Evolutionary conservation across 2,329 filamentous ascomycete species (phyloP).

Genomic region (Exophiala calicioides): DNA sequence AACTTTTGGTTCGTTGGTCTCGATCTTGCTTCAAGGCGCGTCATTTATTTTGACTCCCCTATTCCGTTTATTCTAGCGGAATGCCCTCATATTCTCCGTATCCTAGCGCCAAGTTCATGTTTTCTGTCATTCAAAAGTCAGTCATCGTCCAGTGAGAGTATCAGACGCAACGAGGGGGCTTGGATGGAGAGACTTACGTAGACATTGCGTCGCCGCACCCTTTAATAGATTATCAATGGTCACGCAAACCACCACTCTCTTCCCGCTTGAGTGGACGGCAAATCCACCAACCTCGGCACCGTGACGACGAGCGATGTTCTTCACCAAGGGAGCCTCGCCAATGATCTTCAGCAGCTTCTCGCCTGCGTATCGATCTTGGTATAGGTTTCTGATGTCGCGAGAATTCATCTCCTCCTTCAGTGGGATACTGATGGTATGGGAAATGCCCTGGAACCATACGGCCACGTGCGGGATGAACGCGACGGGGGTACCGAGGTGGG

Average conservation of each 20-base stretch:
- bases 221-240: conserved; percentile 94
- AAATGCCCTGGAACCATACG: conserved; percentile 96
- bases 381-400: conserved; percentile 88
- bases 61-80: conserved; percentile 53
- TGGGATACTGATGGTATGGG: conserved; percentile 87
- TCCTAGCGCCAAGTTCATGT: conserved; percentile 90
- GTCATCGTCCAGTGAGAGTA: conserved; percentile 12
- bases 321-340: conserved; percentile 83
- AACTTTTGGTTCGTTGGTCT: not conserved
- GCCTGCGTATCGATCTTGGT: conserved; percentile 93
- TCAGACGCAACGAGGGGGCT: not conserved
- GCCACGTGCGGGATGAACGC: conserved; percentile 93
- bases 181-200: conserved; percentile 71
- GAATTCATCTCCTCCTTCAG: conserved; percentile 83
- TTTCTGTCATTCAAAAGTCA: conserved; percentile 59
- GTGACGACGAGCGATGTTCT: conserved; percentile 80
- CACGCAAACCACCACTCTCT: conserved; percentile 89
- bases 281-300: conserved; percentile 94
- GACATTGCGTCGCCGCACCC: conserved; percentile 87
- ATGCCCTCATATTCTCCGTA: conserved; percentile 89
- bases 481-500: conserved; percentile 71
- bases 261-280: conserved; percentile 84
- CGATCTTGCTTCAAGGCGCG: not conserved
- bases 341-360: conserved; percentile 93
- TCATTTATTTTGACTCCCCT: not conserved